Evolutionary conservation across 1,284 basidiomycete species (phyloP).

Genomic region (Kalmanozyma brasiliensis): DNA sequence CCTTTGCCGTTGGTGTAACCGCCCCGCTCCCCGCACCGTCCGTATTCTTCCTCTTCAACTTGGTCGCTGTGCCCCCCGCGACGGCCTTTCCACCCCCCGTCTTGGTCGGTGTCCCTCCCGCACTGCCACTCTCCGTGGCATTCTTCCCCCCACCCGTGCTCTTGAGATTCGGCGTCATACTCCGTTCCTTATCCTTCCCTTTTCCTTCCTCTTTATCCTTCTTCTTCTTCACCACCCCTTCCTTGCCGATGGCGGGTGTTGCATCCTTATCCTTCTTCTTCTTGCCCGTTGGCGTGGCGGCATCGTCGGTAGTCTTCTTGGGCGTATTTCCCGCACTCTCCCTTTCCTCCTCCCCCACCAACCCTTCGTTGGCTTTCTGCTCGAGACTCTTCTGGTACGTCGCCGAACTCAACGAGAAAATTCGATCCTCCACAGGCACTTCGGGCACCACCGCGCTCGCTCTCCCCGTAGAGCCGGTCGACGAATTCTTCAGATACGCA

Average conservation of each 20-base stretch:
- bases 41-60: constrained; percentile 43
- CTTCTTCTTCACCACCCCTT: background rate
- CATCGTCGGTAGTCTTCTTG: constrained; percentile 7
- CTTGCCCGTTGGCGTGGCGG: constrained; percentile 1
- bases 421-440: constrained; percentile 56
- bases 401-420: constrained; percentile 59
- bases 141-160: constrained; percentile 10
- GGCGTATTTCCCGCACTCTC: constrained; percentile 8
- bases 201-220: constrained; percentile 8
- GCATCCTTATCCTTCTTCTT: constrained; percentile 24
- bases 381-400: constrained; percentile 62
- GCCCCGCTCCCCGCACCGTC: constrained; percentile 5
- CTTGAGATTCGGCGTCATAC: constrained; percentile 19
- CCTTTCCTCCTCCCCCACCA: constrained; percentile 19
- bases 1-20: constrained; percentile 24
- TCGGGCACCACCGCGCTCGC: constrained; percentile 14
- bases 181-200: constrained; percentile 37
- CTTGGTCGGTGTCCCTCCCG: constrained; percentile 15
- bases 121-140: constrained; percentile 7
- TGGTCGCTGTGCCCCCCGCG: constrained; percentile 11
- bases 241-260: constrained; percentile 1
- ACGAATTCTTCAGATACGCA: constrained; percentile 57
- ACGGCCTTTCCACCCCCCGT: constrained; percentile 10
- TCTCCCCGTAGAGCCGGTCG: background rate
- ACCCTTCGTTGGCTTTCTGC: constrained; percentile 55